These are phyloP conservation scores for Crithidia bombi DNA, from an alignment of 208 protist species.

Conservation along the genomic window DNA sequence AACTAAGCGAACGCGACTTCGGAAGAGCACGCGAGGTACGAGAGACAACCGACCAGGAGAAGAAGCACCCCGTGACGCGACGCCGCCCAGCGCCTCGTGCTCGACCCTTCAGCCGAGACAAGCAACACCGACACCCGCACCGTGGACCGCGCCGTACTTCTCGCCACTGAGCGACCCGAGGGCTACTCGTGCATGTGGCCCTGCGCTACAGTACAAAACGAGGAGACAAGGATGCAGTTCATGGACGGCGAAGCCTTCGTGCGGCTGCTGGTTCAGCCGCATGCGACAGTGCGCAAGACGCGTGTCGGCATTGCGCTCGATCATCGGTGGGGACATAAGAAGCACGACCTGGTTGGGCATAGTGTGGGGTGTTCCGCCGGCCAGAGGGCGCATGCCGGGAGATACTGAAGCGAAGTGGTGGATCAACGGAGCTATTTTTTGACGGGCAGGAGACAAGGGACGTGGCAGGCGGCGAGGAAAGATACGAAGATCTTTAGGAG, in stretches of 20 bases:
- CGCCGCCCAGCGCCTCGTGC: constrained; percentile 69
- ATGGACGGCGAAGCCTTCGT: constrained; percentile 86
- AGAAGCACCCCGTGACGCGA: constrained; percentile 73
- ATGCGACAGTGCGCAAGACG: constrained; percentile 87
- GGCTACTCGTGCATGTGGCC: constrained; percentile 82
- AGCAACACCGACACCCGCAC: constrained; percentile 81
- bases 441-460: constrained; percentile 76
- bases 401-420: constrained; percentile 72
- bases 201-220: constrained; percentile 86
- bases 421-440: constrained; percentile 85
- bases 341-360: constrained; percentile 75
- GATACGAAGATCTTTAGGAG: constrained; percentile 82
- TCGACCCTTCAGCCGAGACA: constrained; percentile 80
- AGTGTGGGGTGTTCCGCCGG: constrained; percentile 86
- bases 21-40: constrained; percentile 46
- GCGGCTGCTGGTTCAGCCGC: constrained; percentile 87
- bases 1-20: constrained; percentile 24
- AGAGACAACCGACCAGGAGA: constrained; percentile 51
- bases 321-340: constrained; percentile 78
- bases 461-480: constrained; percentile 66
- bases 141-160: constrained; percentile 71
- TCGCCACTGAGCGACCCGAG: constrained; percentile 63
- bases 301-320: constrained; percentile 77
- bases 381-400: constrained; percentile 83
- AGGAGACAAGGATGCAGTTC: constrained; percentile 84